These are phyloP conservation scores for Yamadazyma blattariae DNA, from an alignment of 1,139 yeast species.

Conservation along the genomic window DNA sequence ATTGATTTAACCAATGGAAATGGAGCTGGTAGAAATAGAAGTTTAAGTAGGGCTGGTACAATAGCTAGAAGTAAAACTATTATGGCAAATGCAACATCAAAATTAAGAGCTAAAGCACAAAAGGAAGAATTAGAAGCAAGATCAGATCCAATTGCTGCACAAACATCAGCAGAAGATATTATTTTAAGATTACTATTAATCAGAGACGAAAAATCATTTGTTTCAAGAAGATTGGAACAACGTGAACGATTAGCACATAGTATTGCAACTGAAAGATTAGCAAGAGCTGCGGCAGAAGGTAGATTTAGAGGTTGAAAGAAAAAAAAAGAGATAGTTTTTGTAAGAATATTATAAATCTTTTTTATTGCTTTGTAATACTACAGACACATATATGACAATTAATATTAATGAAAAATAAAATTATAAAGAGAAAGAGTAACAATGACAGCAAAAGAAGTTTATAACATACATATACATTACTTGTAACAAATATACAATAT, in stretches of 20 bases:
- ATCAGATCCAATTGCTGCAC: constrained; percentile 55
- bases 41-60: constrained; percentile 48
- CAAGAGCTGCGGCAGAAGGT: constrained; percentile 46
- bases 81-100: constrained; percentile 68
- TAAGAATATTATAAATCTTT: no score
- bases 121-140: constrained; percentile 51
- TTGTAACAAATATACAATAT: constrained; percentile 2
- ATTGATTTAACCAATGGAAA: neutral
- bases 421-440: neutral
- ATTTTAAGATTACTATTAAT: constrained; percentile 58
- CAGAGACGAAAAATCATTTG: constrained; percentile 40
- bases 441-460: no score
- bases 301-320: constrained; percentile 20
- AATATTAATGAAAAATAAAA: neutral
- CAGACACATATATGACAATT: no score
- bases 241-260: constrained; percentile 63
- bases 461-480: constrained; percentile 8
- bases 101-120: constrained; percentile 53
- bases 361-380: no score
- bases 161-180: constrained; percentile 61
- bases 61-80: constrained; percentile 66
- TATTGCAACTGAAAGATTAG: constrained; percentile 58
- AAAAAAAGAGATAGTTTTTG: no score
- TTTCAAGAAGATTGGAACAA: constrained; percentile 56
- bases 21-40: constrained; percentile 11